Evolutionary conservation across 495 filamentous ascomycete species (phyloP), one percentile per base, ranked within the genome.

Genomic region (Annulohypoxylon stygium): DNA sequence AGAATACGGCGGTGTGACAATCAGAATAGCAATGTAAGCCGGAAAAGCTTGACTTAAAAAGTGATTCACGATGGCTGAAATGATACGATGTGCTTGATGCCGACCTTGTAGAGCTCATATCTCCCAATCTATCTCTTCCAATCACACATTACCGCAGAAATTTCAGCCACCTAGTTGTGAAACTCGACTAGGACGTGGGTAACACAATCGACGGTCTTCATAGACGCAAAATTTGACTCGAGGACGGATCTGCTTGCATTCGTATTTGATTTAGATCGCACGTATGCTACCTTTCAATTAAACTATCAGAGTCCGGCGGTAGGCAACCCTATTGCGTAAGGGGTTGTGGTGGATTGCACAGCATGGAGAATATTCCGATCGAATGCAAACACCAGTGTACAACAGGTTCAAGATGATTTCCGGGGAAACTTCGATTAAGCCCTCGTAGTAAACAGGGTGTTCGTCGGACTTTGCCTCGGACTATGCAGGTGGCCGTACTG

Each of bases 181-280:
- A 0, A 33, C 50, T 26, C n/a, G 7, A 30, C 2, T 51, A 51
- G 10, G 3, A 47, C 7, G n/a, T 51, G 11, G 18, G 48, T 18
- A 26, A 9, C 25, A 10, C 23, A 25, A 12, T 9, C 10, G 48
- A 51, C 20, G 23, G 20, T 7, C 48, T 51, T 51, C 20, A 51
- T 26, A 20, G 48, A 25, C 7, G 23, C 25, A 51, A 12, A 20
- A 51, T 23, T 10, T 26, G 48, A 14, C 20, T 25, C 8, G 26
- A 34, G 10, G 30, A 26, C 51, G 51, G 53, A 37, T 57, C 20
- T 36, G 30, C 16, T 5, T 57, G 14, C 20, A 37, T 57, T 57
- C 50, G 48, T 51, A 26, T 14, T 54, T 54, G 25, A 54, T 33
- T 54, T 11, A 54, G 25, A 26, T 54, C 50, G 53, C 33, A 37